Percentiles rank a stretch among this genome's conserved stretches.
phyloP scores from a whole-genome alignment of 2,329 filamentous ascomycete genomes.

The Colletotrichum filicis region DNA sequence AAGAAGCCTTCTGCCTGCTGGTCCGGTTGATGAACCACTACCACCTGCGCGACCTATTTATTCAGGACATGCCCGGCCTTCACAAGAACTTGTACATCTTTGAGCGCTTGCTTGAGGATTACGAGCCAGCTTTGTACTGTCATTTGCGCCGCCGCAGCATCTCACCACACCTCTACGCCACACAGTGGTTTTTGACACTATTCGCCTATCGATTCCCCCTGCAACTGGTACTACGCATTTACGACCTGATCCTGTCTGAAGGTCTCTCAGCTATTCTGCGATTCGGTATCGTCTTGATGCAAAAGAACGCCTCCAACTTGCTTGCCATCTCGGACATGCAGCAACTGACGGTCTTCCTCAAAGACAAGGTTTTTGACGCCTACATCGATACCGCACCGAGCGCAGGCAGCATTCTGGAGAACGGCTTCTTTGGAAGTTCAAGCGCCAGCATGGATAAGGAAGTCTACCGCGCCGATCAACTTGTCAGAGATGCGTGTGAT shows the following conservation, averaged over 20 bases:
- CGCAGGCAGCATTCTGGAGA: slow-evolving; percentile 92
- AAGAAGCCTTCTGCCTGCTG: slow-evolving; percentile 94
- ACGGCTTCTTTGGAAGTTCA: slow-evolving; percentile 95
- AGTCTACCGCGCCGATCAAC: slow-evolving; percentile 91
- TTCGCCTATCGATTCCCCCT: slow-evolving; percentile 98
- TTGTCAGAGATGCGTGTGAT: slow-evolving; percentile 92
- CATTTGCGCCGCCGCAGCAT: slow-evolving; percentile 91
- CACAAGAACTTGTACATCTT: slow-evolving; percentile 96
- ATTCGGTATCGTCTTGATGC: slow-evolving; percentile 95
- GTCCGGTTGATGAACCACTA: slow-evolving; percentile 98
- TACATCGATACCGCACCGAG: slow-evolving; percentile 97
- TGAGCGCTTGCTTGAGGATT: slow-evolving; percentile 90
- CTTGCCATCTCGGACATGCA: slow-evolving; percentile 92
- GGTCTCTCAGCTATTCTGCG: slow-evolving; percentile 93
- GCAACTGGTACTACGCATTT: slow-evolving; percentile 94
- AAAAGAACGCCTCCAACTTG: slow-evolving; percentile 85
- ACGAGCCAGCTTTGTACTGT: slow-evolving; percentile 94
- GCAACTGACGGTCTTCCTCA: slow-evolving; percentile 87
- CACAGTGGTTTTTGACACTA: slow-evolving; percentile 98
- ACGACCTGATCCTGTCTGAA: slow-evolving; percentile 94
- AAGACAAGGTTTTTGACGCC: slow-evolving; percentile 93
- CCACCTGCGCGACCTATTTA: slow-evolving; percentile 89
- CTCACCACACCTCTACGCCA: slow-evolving; percentile 92
- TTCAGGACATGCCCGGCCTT: slow-evolving; percentile 95
- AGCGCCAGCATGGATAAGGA: slow-evolving; percentile 93